These are phyloP conservation scores for Aspergillus calidoustus DNA, from an alignment of 2,329 filamentous ascomycete genomes.

Conservation along the genomic window DNA sequence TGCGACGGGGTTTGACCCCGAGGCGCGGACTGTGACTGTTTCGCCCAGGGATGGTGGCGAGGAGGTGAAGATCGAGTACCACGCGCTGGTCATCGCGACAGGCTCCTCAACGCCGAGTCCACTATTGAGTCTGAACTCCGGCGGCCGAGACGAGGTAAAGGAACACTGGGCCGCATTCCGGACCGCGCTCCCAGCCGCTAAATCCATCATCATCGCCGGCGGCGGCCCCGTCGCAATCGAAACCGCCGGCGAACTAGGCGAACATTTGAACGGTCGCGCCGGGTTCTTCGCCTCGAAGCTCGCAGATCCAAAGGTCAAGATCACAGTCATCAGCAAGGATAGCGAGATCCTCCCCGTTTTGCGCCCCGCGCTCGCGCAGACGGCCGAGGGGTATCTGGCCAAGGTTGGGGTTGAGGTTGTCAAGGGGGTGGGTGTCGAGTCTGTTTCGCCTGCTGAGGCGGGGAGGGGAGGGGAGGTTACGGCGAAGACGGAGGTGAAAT, in stretches of 20 bases:
- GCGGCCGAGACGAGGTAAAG: constrained; percentile 39
- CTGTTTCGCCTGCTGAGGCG: constrained; percentile 35
- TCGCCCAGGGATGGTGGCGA: neutral
- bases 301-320: constrained; percentile 41
- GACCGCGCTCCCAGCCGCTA: constrained; percentile 43
- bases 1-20: constrained; percentile 30
- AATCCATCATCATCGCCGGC: constrained; percentile 48
- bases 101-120: constrained; percentile 54
- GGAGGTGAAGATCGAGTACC: constrained; percentile 34
- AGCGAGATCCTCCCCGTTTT: constrained; percentile 49
- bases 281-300: constrained; percentile 41
- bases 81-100: constrained; percentile 57
- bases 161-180: constrained; percentile 48
- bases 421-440: constrained; percentile 46
- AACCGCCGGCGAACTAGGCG: constrained; percentile 56
- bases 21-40: constrained; percentile 38
- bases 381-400: constrained; percentile 49
- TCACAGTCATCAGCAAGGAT: constrained; percentile 51
- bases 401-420: constrained; percentile 55
- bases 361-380: constrained; percentile 42
- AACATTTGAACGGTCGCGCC: constrained; percentile 55
- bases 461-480: constrained; percentile 33
- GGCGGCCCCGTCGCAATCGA: constrained; percentile 47
- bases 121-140: constrained; percentile 44
- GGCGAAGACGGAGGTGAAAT: constrained; percentile 39